Conservation (phyloP, 805 yeast species). For the Nakazawaea siamensis region DNA sequence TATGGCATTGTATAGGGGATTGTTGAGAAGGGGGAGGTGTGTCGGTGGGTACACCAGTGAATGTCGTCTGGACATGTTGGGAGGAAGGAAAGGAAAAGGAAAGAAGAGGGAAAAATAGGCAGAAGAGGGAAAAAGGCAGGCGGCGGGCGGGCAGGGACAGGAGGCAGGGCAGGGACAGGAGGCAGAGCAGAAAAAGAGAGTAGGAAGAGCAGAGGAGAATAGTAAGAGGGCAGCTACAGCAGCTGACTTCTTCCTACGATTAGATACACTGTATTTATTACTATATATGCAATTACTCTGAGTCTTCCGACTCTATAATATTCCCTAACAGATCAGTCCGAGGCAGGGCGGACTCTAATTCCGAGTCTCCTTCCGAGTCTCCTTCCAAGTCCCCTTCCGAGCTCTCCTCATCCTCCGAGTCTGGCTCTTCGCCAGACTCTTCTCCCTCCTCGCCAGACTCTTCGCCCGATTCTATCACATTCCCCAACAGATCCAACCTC, state of each 20-base stretch:
- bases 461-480: slow-evolving; percentile 11
- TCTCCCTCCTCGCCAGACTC: slow-evolving; percentile 17
- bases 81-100: background rate
- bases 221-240: too few relatives aligned
- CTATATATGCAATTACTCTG: too few relatives aligned
- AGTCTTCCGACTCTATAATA: slow-evolving; percentile 16
- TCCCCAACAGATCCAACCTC: slow-evolving; percentile 34
- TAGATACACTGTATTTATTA: too few relatives aligned
- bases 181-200: background rate
- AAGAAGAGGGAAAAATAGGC: background rate
- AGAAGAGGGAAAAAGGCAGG: background rate
- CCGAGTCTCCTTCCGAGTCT: too few relatives aligned
- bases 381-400: too few relatives aligned
- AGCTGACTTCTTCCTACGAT: too few relatives aligned
- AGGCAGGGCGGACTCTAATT: too few relatives aligned
- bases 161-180: background rate
- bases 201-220: background rate
- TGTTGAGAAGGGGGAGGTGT: slow-evolving; percentile 46
- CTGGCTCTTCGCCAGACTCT: slow-evolving; percentile 13
- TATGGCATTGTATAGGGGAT: slow-evolving; percentile 57
- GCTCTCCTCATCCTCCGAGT: too few relatives aligned
- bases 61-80: slow-evolving; percentile 4
- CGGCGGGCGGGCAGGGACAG: background rate
- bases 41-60: slow-evolving; percentile 9
- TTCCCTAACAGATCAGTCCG: slow-evolving; percentile 12